Evolutionary conservation across 495 filamentous ascomycete species (phyloP), one percentile per base, ranked within the genome.

Genomic region (Pyrenula massariospora): DNA sequence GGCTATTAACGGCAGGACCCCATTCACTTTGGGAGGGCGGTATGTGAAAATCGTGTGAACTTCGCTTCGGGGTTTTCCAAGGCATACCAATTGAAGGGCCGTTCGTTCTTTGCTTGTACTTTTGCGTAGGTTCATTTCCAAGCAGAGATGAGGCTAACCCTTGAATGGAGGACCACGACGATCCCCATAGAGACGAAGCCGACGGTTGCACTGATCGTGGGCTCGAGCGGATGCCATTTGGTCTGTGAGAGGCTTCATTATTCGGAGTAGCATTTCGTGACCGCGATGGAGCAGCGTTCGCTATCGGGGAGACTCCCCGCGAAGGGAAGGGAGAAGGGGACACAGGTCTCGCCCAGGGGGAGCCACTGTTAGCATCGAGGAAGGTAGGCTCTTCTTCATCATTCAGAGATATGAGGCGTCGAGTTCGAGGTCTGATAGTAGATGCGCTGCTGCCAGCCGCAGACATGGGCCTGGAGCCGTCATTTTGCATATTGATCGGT

Each of bases 101-200:
- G 56, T 60, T 52, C 66, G 57, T 66, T 67, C 12, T 68, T 59
- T 52, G 68, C 56, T 21, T 64, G 65, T 10, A 50, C 54, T 48
- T 63, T 65, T 48, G 68, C 71, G 20, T 60, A 66, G n/a, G 8
- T 58, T 78, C 74, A 50, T 70, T 76, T 5, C 76, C 77, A 51
- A 80, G 54, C 25, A 81, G 66, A 49, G 77, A 76, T 3, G 77
- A 79, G n/a, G 77, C 77, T 47, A 81, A 54, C 48, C 68, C 75
- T 62, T 79, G 76, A 48, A 81, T 60, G 22, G 77, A 80, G 21
- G 77, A 77, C 77, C 77, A 81, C 3, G 77, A 73, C 63, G 66
- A 22, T 60, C 55, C 47, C 55, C 47, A 48, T 52, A 52, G 22
- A 60, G 64, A 57, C 58, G 61, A 36, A 47, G 42, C 12, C 67